Conservation (phyloP, 2,329 filamentous ascomycete genomes). For the Trichophyton schoenleinii region DNA sequence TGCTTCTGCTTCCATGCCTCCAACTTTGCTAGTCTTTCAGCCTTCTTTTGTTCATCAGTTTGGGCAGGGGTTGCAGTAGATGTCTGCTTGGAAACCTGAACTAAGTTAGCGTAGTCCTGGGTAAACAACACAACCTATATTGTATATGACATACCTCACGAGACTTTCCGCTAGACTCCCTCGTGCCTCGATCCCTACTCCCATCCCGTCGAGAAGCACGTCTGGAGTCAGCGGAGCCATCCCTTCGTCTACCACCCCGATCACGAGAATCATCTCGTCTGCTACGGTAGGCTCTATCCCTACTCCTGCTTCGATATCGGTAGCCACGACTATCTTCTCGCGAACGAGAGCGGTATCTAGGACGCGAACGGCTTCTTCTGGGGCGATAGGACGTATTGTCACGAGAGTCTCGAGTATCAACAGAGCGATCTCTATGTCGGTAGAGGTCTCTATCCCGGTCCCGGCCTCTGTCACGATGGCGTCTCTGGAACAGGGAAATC, state of each 20-base stretch:
- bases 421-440: constrained; percentile 34
- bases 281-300: constrained; percentile 55
- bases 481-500: constrained; percentile 44
- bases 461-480: constrained; percentile 39
- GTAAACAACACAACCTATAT: not conserved
- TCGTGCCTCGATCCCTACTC: constrained; percentile 44
- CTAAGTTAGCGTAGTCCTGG: constrained; percentile 11
- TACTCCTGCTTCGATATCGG: constrained; percentile 51
- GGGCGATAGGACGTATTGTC: constrained; percentile 54
- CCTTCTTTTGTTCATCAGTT: constrained; percentile 63
- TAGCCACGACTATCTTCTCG: constrained; percentile 46
- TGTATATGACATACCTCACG: constrained; percentile 43
- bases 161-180: constrained; percentile 38
- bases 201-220: constrained; percentile 55
- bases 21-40: constrained; percentile 65
- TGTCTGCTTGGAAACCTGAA: constrained; percentile 43
- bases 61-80: constrained; percentile 36
- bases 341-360: constrained; percentile 50
- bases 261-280: constrained; percentile 65
- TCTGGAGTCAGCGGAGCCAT: constrained; percentile 59
- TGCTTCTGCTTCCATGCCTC: constrained; percentile 90
- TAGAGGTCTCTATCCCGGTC: constrained; percentile 45
- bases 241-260: constrained; percentile 49
- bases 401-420: constrained; percentile 34
- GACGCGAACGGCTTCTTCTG: constrained; percentile 50